Conservation (phyloP, 73 alveolate genomes). For the Paramecium caudatum region DNA sequence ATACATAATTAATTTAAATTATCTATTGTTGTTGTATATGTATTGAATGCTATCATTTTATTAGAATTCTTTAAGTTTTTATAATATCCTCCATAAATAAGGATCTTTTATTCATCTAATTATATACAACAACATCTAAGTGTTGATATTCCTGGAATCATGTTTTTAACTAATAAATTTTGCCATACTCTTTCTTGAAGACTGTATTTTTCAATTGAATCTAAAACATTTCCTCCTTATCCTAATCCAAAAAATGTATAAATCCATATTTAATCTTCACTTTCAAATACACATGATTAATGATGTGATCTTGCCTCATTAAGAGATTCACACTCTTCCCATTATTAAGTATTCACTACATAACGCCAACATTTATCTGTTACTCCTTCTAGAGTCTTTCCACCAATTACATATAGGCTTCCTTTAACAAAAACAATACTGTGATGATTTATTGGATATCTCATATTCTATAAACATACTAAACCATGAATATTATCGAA, state of each 20-base stretch:
- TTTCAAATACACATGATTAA: constrained; percentile 31
- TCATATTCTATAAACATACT: background rate
- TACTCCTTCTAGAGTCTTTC: constrained; percentile 38
- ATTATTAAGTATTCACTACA: background rate
- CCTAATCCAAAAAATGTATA: constrained; percentile 38
- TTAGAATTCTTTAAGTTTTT: constrained; percentile 13
- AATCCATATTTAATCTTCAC: background rate
- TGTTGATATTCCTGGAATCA: constrained; percentile 45
- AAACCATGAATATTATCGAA: constrained; percentile 52
- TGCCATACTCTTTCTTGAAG: constrained; percentile 23
- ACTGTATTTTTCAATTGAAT: constrained; percentile 32
- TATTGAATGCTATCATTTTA: constrained; percentile 34
- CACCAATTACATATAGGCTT: constrained; percentile 7
- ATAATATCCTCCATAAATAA: constrained; percentile 37
- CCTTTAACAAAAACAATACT: constrained; percentile 4
- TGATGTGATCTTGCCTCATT: constrained; percentile 55
- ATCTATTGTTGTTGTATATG: constrained; percentile 38
- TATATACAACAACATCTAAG: constrained; percentile 21
- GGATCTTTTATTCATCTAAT: constrained; percentile 25
- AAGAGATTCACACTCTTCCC: background rate
- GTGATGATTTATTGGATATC: constrained; percentile 30
- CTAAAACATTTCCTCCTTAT: background rate
- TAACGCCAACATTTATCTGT: constrained; percentile 31
- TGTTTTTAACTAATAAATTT: background rate
- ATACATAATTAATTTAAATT: constrained; percentile 6